Evolutionary conservation across 331 rosid species (phyloP).

Genomic region (Rosa hybrid): DNA sequence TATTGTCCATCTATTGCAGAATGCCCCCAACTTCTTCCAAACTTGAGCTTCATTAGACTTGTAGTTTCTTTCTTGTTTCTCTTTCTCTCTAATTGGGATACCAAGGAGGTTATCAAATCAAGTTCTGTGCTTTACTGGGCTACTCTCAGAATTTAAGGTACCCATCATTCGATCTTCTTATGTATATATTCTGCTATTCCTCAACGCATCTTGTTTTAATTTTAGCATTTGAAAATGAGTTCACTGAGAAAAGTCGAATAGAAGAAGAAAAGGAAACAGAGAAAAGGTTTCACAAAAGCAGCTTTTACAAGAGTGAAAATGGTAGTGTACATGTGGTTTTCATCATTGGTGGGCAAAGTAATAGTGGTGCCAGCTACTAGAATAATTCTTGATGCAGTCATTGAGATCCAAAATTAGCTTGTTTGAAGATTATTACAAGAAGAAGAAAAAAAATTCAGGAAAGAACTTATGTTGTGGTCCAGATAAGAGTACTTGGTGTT

Average conservation of each 20-base stretch:
- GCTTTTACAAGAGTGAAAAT: slow-evolving; percentile 16
- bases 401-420: slow-evolving; percentile 2
- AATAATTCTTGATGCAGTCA: not conserved
- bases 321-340: slow-evolving; percentile 4
- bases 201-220: not conserved
- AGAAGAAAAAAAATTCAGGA: not conserved
- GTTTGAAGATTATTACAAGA: slow-evolving; percentile 1
- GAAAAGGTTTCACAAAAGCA: slow-evolving; percentile 3
- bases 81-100: slow-evolving; percentile 1
- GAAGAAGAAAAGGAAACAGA: not conserved
- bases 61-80: not conserved
- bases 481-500: not conserved
- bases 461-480: not conserved
- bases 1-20: slow-evolving; percentile 2
- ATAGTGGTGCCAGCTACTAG: slow-evolving; percentile 10
- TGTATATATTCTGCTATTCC: not conserved
- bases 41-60: not conserved
- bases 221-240: slow-evolving; percentile 7
- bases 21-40: slow-evolving; percentile 18
- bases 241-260: not conserved
- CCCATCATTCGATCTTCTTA: slow-evolving; percentile 4
- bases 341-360: slow-evolving; percentile 9
- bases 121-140: slow-evolving; percentile 25
- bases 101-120: slow-evolving; percentile 16
- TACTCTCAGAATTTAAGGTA: slow-evolving; percentile 37